These are phyloP conservation scores for Coleophoma cylindrospora DNA, from an alignment of 2,329 filamentous ascomycete genomes.

Conservation along the genomic window DNA sequence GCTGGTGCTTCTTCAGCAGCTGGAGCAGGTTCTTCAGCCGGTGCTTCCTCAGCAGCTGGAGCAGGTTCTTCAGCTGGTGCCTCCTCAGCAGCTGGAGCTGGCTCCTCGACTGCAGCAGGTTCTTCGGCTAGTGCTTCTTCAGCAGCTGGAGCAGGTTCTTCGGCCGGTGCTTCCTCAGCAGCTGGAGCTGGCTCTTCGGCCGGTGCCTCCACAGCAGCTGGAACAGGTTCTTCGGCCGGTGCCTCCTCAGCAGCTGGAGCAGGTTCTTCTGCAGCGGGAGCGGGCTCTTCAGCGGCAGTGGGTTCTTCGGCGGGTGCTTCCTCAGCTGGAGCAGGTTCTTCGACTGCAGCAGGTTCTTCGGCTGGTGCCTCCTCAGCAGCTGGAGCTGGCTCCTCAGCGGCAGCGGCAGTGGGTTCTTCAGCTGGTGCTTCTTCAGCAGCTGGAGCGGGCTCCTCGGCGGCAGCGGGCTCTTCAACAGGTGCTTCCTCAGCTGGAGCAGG, in stretches of 20 bases:
- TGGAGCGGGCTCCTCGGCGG: constrained; percentile 5
- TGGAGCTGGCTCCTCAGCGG: constrained; percentile 4
- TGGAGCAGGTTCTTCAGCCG: constrained; percentile 6
- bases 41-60: constrained; percentile 2
- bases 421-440: constrained; percentile 7
- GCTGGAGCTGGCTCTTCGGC: neutral
- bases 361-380: constrained; percentile 4
- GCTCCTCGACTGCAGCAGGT: too few species aligned
- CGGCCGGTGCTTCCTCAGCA: neutral
- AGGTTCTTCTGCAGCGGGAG: too few species aligned
- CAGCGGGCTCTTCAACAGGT: constrained; percentile 2
- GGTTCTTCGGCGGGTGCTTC: neutral
- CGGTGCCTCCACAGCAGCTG: neutral
- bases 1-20: neutral
- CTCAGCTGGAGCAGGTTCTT: neutral
- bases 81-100: too few species aligned
- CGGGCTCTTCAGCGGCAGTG: constrained; percentile 1
- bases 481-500: too few species aligned
- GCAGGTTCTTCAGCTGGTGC: neutral
- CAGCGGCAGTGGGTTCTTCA: constrained; percentile 8
- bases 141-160: neutral
- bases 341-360: neutral
- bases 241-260: neutral
- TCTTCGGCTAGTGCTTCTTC: too few species aligned
- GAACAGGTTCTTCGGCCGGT: neutral